Conservation (phyloP, 176 grass and related monocot genomes). For the Bothriochloa decipiens region DNA sequence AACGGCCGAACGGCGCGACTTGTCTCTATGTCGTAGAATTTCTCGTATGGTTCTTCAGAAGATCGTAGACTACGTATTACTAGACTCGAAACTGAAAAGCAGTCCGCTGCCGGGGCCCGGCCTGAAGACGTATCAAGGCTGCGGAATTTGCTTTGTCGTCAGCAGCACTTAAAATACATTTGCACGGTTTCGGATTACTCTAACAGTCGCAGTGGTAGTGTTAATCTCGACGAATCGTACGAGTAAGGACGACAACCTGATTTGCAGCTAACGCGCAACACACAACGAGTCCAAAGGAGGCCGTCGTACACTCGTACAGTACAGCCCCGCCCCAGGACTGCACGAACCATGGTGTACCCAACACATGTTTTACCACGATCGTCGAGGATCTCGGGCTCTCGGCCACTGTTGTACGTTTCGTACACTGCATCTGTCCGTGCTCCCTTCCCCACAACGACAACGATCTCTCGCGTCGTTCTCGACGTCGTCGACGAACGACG, state of each 20-base stretch:
- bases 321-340: not conserved
- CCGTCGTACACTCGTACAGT: not conserved
- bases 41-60: not conserved
- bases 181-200: no score
- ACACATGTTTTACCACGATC: not conserved
- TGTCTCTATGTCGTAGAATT: not conserved
- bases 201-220: no score
- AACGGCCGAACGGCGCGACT: no score
- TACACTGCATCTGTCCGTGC: not conserved
- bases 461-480: not conserved
- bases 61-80: not conserved
- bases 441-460: not conserved
- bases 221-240: not conserved
- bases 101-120: no score
- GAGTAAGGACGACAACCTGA: not conserved
- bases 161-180: no score
- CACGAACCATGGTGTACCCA: not conserved
- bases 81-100: no score
- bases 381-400: no score
- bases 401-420: not conserved
- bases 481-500: slow-evolving; percentile 17
- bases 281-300: not conserved
- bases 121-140: no score
- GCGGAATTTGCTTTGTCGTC: no score
- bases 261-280: not conserved